Conservation (phyloP, 331 rosid species). For the Rhamnella rubrinervis region DNA sequence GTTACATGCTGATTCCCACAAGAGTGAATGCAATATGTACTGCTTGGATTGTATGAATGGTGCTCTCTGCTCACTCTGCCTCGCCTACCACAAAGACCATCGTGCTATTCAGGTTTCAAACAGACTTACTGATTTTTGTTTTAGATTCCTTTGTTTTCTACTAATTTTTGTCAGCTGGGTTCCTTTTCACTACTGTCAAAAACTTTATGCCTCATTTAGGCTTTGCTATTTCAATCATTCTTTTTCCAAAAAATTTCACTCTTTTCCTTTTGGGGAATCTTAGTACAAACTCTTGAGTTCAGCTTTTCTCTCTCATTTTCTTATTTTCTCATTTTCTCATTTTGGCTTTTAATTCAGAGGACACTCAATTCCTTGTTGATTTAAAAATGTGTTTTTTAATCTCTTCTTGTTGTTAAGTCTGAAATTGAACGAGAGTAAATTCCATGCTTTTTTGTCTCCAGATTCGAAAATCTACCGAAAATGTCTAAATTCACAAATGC, state of each 20-base stretch:
- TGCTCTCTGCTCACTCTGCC: conserved; percentile 90
- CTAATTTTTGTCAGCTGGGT: conserved; percentile 21
- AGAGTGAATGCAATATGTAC: conserved; percentile 96
- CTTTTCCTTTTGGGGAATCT: conserved; percentile 28
- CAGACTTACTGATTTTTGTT: not conserved
- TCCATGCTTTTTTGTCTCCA: not conserved
- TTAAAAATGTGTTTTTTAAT: not conserved
- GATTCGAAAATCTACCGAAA: not conserved
- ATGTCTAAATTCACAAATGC: not conserved
- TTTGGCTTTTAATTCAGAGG: not conserved
- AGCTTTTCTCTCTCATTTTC: not conserved
- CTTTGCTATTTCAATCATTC: conserved; percentile 4
- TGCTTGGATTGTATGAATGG: conserved; percentile 96
- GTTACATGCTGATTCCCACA: conserved; percentile 85
- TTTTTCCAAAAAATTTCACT: not conserved
- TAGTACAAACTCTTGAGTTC: conserved; percentile 1
- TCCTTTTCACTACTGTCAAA: not conserved
- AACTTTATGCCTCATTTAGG: conserved; percentile 17
- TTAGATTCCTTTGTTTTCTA: not conserved
- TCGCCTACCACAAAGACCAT: conserved; percentile 79
- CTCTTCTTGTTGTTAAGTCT: not conserved
- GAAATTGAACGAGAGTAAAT: not conserved
- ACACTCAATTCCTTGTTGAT: not conserved
- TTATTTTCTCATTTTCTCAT: no score
- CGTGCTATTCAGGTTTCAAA: conserved; percentile 74